Conservation (phyloP, 305 asterid species). For the Vinca major region DNA sequence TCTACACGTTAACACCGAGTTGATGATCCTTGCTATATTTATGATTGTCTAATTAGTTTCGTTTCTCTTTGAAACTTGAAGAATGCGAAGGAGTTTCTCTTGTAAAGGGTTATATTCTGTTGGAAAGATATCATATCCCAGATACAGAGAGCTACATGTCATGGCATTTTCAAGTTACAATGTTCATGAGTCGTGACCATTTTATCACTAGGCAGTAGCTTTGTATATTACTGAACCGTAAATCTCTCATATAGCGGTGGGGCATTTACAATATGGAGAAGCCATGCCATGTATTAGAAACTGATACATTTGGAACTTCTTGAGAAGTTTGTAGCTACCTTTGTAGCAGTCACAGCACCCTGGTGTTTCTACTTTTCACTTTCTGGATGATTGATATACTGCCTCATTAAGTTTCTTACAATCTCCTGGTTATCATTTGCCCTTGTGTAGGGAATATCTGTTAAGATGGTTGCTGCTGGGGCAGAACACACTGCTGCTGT, state of each 20-base stretch:
- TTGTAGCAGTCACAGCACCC: neutral
- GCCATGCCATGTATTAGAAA: neutral
- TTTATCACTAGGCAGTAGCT: neutral
- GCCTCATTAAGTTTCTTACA: neutral
- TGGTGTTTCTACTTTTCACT: slow-evolving; percentile 1
- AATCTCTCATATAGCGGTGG: neutral
- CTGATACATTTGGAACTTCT: neutral
- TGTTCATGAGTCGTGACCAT: neutral
- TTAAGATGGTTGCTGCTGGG: slow-evolving; percentile 98
- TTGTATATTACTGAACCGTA: neutral
- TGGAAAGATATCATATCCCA: too few species aligned
- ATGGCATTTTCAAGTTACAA: neutral
- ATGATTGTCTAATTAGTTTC: neutral
- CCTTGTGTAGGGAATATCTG: slow-evolving; percentile 54
- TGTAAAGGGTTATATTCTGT: neutral
- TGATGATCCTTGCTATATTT: neutral
- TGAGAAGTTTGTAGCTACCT: neutral
- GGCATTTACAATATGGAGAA: neutral
- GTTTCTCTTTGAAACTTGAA: neutral
- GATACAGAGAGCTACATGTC: neutral
- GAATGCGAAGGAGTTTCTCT: neutral
- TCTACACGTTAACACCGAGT: neutral
- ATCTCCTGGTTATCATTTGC: neutral
- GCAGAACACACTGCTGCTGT: slow-evolving; percentile 98
- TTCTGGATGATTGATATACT: neutral